Evolutionary conservation across 83 land plant species (phyloP), one percentile per base, ranked within the genome.

Genomic region (Picea mariana): DNA sequence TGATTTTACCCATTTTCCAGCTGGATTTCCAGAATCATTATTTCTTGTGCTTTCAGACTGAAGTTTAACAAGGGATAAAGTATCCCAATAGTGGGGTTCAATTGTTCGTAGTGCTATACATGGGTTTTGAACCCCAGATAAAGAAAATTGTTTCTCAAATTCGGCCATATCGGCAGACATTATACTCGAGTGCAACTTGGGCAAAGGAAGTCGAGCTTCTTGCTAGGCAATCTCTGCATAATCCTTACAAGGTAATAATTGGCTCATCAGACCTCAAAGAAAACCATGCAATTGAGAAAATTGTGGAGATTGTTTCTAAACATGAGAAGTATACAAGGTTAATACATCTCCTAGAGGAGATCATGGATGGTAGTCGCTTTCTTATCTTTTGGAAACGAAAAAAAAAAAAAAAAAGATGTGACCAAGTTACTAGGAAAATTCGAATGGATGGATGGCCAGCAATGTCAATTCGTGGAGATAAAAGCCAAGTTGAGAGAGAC

Each of bases 391-490:
- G 95, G 99, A 95, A 81, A 95, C 98, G 12, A 97, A 97, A 83
- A 93, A 97, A 52, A 98, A 95, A 96, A 12, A 97, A 97, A 83
- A 93, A 97, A 52, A 98, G 99, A 0, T 97, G 99, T 82, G 99
- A 97, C 75, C 99, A 93, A 79, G 83, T 93, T 26, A 97, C 99
- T 62, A 81, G 93, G 85, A 96, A 97, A 85, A 93, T 97, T 72
- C 92, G 99, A 16, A 93, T 92, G 95, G 99, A 97, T 89, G 99
- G 99, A 69, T 95, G 98, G 98, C 98, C 99, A 77, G 96, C 99
- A 13, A 90, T 97, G 5, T 97, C 99, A 79, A 97, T 95, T 58
- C 99, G 95, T 90, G 99, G 99, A 31, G 98, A 97, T 81, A 97
- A 97, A 82, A 95, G 98, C 84, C 99, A 97, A 81, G 98, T 96